A percentile compares a stretch with the other conserved stretches of the same genome.
Evolutionary conservation across 2,329 filamentous ascomycete genomes (phyloP).

Genomic region (Metarhizium sp.): DNA sequence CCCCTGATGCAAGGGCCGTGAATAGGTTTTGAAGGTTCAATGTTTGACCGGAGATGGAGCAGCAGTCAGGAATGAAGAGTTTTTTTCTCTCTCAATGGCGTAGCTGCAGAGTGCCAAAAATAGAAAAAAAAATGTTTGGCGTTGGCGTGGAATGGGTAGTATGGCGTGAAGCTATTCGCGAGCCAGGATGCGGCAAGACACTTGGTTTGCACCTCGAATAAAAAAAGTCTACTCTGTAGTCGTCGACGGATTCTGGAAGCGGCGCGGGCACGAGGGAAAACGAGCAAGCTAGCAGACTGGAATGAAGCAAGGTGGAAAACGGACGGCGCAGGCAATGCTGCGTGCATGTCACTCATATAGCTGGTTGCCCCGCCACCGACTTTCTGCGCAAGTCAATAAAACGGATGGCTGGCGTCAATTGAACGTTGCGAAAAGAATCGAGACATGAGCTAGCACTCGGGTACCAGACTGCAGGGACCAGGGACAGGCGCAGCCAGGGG

Average conservation of each 20-base stretch:
- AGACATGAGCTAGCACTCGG: too few relatives aligned
- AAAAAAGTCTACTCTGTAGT: too few relatives aligned
- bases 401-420: slow-evolving; percentile 22
- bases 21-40: too few relatives aligned
- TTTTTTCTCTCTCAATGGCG: too few relatives aligned
- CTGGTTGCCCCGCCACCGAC: slow-evolving; percentile 39
- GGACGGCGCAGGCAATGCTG: background rate
- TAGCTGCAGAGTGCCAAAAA: too few relatives aligned
- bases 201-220: background rate
- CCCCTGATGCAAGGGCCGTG: background rate
- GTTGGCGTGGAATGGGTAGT: background rate
- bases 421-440: too few relatives aligned
- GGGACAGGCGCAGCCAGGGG: too few relatives aligned
- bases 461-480: too few relatives aligned
- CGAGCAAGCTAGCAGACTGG: background rate
- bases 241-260: background rate
- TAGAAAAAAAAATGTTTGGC: too few relatives aligned
- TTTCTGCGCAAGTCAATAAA: slow-evolving; percentile 24
- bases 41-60: too few relatives aligned
- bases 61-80: too few relatives aligned
- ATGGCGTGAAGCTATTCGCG: background rate
- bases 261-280: background rate
- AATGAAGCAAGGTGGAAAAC: slow-evolving; percentile 5
- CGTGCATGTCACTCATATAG: slow-evolving; percentile 21
- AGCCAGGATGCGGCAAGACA: background rate